Base-by-base conservation (phyloP, 768 basidiomycete genomes). In the Pulveroboletus sp. region DNA sequence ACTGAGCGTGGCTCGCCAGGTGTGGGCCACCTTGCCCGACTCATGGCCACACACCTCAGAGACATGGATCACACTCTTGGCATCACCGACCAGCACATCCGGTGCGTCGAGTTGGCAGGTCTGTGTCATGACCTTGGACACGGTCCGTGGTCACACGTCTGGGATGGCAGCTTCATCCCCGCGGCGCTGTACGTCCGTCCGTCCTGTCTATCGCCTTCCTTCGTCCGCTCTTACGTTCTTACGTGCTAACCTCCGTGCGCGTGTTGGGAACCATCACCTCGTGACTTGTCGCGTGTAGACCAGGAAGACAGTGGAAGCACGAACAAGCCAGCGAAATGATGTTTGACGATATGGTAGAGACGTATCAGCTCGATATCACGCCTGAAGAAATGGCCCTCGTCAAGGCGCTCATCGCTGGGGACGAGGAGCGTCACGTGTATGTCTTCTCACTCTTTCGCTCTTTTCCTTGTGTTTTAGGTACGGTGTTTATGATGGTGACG, bases 121-220 rank as follows among this genome's bases (percentile, higher is more conserved):
- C 71, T 91, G 3, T 90, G 89, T 49, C 90, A 92, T 57, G 89
- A 92, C 64, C 78, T 92, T 4, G 89, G 88, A 0, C 89, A 91
- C 58, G 90, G 90, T 0, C 89, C 89, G 0, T 91, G 86, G 82
- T 85, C 82, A 51, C 90, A 93, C 63, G 83, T 92, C 8, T 93
- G 86, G 84, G 89, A 93, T 55, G 69, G 71, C 7, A 60, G 72
- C 46, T 90, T 89, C 64, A 89, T 93, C 45, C 87, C 87, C 0
- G 49, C 58, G 5, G 82, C 80, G 1, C 54, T 80, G 89, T 89
- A 59, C 58, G 80, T 74, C n/a, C 17, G 1, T 7, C n/a, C n/a
- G 21, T 21, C 17, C 5, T 12, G 2, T 11, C 32, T 32, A 8
- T 39, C 21, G 21, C 21, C 21, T 21, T 3, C 21, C 3, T 7